A percentile compares a stretch with the other conserved stretches of the same genome.
phyloP scores from a whole-genome alignment of 257 asterid genomes.

The Dorcoceras hygrometricum region DNA sequence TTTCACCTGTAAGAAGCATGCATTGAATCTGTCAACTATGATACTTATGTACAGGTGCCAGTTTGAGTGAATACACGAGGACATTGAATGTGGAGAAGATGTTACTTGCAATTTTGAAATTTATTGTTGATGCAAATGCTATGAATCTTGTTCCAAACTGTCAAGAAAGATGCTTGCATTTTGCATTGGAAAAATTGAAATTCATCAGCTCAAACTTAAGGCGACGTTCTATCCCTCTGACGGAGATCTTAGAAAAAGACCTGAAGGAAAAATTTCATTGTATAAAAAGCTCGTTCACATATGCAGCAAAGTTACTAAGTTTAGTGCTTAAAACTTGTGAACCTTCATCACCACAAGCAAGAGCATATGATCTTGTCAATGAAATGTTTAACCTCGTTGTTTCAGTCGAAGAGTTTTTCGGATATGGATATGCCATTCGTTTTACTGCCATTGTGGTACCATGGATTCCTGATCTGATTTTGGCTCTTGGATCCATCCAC shows the following conservation, averaged over 20 bases:
- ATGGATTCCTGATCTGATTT: constrained; percentile 80
- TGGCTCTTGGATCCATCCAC: constrained; percentile 62
- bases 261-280: constrained; percentile 46
- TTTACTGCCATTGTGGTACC: constrained; percentile 50
- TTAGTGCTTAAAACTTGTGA: constrained; percentile 49
- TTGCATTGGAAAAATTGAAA: constrained; percentile 43
- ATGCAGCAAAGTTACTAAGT: constrained; percentile 72
- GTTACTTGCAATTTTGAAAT: constrained; percentile 67
- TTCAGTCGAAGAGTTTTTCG: constrained; percentile 66
- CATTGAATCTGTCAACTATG: constrained; percentile 4
- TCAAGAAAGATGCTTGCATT: constrained; percentile 56
- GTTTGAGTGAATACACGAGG: constrained; percentile 28
- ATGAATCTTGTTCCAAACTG: constrained; percentile 40
- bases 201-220: constrained; percentile 47
- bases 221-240: constrained; percentile 36
- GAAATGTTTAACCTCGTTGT: constrained; percentile 54
- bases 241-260: constrained; percentile 48
- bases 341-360: constrained; percentile 32
- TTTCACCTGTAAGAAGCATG: constrained; percentile 4
- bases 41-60: constrained; percentile 38
- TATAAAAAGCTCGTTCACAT: constrained; percentile 73
- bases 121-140: constrained; percentile 62
- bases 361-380: constrained; percentile 47
- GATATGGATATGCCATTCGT: constrained; percentile 58
- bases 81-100: constrained; percentile 46